Conservation (phyloP, 345 rosid species). For the Eucalyptus curtisii region DNA sequence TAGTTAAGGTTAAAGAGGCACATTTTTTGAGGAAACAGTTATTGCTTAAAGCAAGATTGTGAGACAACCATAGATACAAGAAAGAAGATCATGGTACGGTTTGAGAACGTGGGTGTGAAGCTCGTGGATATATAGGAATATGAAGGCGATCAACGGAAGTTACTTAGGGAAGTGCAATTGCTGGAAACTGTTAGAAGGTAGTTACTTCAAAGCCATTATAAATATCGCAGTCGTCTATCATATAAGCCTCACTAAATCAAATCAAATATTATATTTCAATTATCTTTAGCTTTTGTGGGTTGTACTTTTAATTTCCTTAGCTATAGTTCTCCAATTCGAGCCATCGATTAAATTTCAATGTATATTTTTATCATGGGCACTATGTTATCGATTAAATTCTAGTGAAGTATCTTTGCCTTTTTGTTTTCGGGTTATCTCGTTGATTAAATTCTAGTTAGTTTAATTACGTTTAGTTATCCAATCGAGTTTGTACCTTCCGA, state of each 20-base stretch:
- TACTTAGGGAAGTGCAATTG: background rate
- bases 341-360: rapidly evolving
- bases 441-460: too few relatives aligned
- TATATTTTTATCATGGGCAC: too few relatives aligned
- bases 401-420: too few relatives aligned
- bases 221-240: rapidly evolving
- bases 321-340: background rate
- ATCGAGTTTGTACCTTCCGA: rapidly evolving
- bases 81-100: background rate
- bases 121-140: background rate
- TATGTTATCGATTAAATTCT: too few relatives aligned
- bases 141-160: background rate
- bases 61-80: background rate
- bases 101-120: background rate
- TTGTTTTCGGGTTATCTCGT: rapidly evolving
- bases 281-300: too few relatives aligned
- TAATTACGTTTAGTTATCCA: background rate
- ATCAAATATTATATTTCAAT: background rate
- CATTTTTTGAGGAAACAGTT: rapidly evolving
- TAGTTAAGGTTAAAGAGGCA: background rate
- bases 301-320: background rate
- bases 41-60: background rate
- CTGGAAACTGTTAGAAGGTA: rapidly evolving
- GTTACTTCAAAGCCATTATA: background rate
- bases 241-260: background rate